A percentile compares a stretch with the other conserved stretches of the same genome.
Conservation (phyloP, 805 yeast species). For the Jamesozyma gamospora region DNA sequence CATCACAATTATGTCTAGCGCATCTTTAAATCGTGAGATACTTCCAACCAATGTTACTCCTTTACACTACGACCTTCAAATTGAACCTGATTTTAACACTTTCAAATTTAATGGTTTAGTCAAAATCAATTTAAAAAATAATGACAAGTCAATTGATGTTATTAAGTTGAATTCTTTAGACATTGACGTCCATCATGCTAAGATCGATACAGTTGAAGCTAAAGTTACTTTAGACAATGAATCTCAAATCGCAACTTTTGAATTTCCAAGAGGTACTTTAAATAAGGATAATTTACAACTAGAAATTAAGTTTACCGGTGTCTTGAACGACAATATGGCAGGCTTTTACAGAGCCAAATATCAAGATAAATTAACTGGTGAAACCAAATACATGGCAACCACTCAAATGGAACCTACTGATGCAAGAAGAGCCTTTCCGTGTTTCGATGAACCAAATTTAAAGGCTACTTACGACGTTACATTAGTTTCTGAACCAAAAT, state of each 20-base stretch:
- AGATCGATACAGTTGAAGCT: constrained; percentile 31
- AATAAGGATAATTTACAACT: constrained; percentile 31
- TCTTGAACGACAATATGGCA: constrained; percentile 68
- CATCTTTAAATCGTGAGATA: constrained; percentile 30
- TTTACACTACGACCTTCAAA: constrained; percentile 55
- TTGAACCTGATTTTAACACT: constrained; percentile 50
- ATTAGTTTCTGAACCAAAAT: constrained; percentile 43
- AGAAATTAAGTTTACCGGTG: constrained; percentile 47
- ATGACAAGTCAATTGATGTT: constrained; percentile 34
- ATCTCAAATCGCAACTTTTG: constrained; percentile 54
- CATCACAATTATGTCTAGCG: constrained; percentile 7
- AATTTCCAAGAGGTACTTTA: constrained; percentile 38
- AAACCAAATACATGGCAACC: constrained; percentile 63
- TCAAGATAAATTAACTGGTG: constrained; percentile 45
- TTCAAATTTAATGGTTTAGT: constrained; percentile 52
- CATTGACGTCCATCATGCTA: constrained; percentile 47
- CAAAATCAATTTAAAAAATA: constrained; percentile 44
- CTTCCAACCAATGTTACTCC: constrained; percentile 66
- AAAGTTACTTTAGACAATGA: constrained; percentile 39
- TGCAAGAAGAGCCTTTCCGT: constrained; percentile 81
- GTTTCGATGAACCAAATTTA: constrained; percentile 74
- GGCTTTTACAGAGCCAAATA: constrained; percentile 71
- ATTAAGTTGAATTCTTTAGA: constrained; percentile 56
- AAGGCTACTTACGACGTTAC: constrained; percentile 64
- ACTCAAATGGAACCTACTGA: constrained; percentile 85